These are phyloP conservation scores for Didymella lethalis DNA, from an alignment of 2,329 filamentous ascomycete species.

Conservation along the genomic window DNA sequence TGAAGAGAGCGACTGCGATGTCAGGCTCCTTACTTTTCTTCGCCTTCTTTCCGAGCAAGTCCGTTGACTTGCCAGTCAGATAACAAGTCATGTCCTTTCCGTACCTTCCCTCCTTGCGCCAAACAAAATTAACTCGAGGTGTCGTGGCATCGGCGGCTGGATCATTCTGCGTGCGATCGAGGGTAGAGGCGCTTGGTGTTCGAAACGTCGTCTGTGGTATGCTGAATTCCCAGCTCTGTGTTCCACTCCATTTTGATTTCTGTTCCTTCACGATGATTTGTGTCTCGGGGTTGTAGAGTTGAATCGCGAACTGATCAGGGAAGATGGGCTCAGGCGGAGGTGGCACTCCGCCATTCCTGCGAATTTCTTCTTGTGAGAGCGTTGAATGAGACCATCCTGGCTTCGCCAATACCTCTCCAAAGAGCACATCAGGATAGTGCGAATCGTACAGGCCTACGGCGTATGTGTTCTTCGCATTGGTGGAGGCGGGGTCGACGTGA, in stretches of 20 bases:
- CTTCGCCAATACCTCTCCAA: slow-evolving; percentile 82
- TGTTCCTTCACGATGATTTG: slow-evolving; percentile 74
- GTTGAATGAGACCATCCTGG: slow-evolving; percentile 87
- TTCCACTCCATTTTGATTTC: slow-evolving; percentile 79
- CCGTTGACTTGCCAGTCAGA: slow-evolving; percentile 78
- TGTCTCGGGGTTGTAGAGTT: slow-evolving; percentile 94
- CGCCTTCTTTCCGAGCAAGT: slow-evolving; percentile 67
- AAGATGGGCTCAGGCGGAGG: slow-evolving; percentile 75
- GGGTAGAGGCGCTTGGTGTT: slow-evolving; percentile 75
- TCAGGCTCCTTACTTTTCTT: slow-evolving; percentile 86
- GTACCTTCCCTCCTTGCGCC: slow-evolving; percentile 87
- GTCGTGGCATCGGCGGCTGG: slow-evolving; percentile 61
- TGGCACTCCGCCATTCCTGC: slow-evolving; percentile 70
- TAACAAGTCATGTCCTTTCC: slow-evolving; percentile 90
- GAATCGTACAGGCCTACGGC: slow-evolving; percentile 86
- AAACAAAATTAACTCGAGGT: slow-evolving; percentile 83
- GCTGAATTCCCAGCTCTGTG: slow-evolving; percentile 88
- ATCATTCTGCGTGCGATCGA: slow-evolving; percentile 76
- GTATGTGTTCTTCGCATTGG: slow-evolving; percentile 81
- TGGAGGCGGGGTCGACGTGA: slow-evolving; percentile 74
- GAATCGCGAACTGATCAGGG: slow-evolving; percentile 80
- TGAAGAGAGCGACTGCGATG: slow-evolving; percentile 89
- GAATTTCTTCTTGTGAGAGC: slow-evolving; percentile 80
- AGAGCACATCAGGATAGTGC: slow-evolving; percentile 80
- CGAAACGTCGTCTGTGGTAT: slow-evolving; percentile 87